Conservation (phyloP, 2,329 filamentous ascomycete genomes). For the Hawksworthiomyces lignivorus region DNA sequence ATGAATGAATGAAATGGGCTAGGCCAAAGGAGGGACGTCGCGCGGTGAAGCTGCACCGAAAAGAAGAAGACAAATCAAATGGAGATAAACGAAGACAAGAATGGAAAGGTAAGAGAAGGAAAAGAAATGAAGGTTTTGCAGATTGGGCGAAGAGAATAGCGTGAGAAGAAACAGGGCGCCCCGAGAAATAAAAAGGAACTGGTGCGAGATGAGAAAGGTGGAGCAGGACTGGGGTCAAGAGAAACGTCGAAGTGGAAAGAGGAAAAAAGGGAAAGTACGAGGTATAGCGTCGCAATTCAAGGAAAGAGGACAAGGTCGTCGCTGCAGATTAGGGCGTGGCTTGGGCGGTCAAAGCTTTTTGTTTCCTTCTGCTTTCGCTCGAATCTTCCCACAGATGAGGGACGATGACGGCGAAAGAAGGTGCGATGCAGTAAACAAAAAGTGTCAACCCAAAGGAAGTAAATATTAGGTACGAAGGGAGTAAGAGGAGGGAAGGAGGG, state of each 20-base stretch:
- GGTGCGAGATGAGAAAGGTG: constrained; percentile 4
- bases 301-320: background rate
- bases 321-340: background rate
- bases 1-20: background rate
- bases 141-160: background rate
- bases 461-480: too few relatives aligned
- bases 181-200: background rate
- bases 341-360: constrained; percentile 6
- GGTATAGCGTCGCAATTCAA: background rate
- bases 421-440: too few relatives aligned
- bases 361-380: constrained; percentile 3
- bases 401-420: too few relatives aligned
- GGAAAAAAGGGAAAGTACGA: constrained; percentile 3
- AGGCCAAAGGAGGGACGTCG: constrained; percentile 1
- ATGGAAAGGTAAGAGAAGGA: background rate
- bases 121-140: background rate
- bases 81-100: constrained; percentile 4
- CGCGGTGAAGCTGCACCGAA: constrained; percentile 8
- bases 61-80: background rate
- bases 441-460: too few relatives aligned
- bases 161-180: background rate
- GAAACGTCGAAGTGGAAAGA: background rate
- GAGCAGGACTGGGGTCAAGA: too few relatives aligned
- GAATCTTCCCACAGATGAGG: too few relatives aligned
- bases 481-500: background rate